phyloP scores from a whole-genome alignment of 2,329 filamentous ascomycete genomes.

The Lanzia echinophila region DNA sequence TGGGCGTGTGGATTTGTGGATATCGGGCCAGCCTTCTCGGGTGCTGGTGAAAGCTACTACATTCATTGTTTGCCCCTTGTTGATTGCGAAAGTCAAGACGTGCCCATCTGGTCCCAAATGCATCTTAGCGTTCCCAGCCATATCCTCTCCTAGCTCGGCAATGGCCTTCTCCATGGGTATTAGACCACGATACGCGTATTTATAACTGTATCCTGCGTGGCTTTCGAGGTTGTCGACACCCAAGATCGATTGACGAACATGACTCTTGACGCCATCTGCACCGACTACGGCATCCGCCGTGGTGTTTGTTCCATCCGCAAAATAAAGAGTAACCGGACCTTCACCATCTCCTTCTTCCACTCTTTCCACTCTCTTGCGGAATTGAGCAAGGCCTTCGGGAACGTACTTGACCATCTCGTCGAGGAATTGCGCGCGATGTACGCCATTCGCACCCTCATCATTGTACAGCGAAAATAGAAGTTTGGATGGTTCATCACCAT shows the following conservation, averaged over 20 bases:
- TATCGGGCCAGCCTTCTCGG: slow-evolving; percentile 31
- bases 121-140: slow-evolving; percentile 44
- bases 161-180: slow-evolving; percentile 50
- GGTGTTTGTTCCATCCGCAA: slow-evolving; percentile 38
- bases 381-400: slow-evolving; percentile 31
- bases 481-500: too few relatives aligned
- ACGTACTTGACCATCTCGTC: slow-evolving; percentile 32
- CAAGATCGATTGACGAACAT: slow-evolving; percentile 43
- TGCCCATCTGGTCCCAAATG: slow-evolving; percentile 51
- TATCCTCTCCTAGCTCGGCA: slow-evolving; percentile 40
- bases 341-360: slow-evolving; percentile 25
- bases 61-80: slow-evolving; percentile 50
- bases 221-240: slow-evolving; percentile 39
- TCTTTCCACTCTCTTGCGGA: slow-evolving; percentile 33
- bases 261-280: slow-evolving; percentile 37
- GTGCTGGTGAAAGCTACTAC: slow-evolving; percentile 32
- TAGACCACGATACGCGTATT: slow-evolving; percentile 54
- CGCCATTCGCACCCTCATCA: too few relatives aligned
- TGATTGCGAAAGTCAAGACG: slow-evolving; percentile 32
- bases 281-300: slow-evolving; percentile 11
- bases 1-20: slow-evolving; percentile 36
- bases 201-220: slow-evolving; percentile 44
- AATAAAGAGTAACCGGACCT: slow-evolving; percentile 32
- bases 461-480: too few relatives aligned
- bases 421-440: slow-evolving; percentile 29